These are phyloP conservation scores for Tolypocladium endophyticum DNA, from an alignment of 2,329 filamentous ascomycete genomes.

Conservation along the genomic window DNA sequence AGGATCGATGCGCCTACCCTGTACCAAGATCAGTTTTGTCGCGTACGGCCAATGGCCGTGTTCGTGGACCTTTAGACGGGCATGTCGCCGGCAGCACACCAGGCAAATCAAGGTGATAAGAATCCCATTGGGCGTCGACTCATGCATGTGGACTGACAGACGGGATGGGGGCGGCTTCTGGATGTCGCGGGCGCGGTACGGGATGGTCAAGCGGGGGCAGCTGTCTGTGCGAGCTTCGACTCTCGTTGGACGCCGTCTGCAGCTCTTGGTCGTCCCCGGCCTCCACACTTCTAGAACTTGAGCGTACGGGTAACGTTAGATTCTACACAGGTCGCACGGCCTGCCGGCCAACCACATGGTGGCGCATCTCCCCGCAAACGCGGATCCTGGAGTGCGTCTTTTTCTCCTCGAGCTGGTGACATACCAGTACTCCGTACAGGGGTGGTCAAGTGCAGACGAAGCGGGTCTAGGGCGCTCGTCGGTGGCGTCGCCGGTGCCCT, in stretches of 20 bases:
- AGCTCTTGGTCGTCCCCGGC: no score
- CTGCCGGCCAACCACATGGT: not conserved
- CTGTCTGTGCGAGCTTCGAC: no score
- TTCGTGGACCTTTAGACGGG: not conserved
- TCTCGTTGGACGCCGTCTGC: no score
- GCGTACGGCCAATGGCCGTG: not conserved
- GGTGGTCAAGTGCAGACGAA: not conserved
- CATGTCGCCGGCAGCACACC: not conserved
- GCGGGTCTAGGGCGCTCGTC: not conserved
- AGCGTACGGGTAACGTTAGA: not conserved
- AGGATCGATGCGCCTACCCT: no score
- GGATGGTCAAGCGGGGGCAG: no score
- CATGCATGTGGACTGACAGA: no score
- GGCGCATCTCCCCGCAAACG: not conserved
- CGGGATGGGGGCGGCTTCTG: no score
- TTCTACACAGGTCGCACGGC: no score
- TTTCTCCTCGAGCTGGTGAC: no score
- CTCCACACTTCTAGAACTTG: not conserved
- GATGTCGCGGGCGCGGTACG: no score
- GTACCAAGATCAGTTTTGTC: not conserved
- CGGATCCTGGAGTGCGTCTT: not conserved
- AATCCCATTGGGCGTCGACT: not conserved
- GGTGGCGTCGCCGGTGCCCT: not conserved
- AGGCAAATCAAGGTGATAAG: not conserved
- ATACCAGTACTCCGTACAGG: no score